Evolutionary conservation across 371 early-diverging fungal species (phyloP), one percentile per base, ranked within the genome.

Genomic region (Circinella minor): DNA sequence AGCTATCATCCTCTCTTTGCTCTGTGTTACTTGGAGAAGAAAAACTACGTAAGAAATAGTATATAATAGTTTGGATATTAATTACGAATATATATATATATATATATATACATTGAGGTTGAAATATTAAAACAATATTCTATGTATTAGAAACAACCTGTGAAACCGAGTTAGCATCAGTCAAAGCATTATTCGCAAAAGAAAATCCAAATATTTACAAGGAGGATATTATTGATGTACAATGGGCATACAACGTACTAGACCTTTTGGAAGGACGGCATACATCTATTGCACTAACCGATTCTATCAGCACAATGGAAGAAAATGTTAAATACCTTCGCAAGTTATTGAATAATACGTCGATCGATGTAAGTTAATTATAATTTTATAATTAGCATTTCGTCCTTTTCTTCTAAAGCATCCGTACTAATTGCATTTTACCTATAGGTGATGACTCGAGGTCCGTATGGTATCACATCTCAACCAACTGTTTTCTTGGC

Each of bases 141-240:
- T 15, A 57, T 51, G 17, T 61, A 61, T 17, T 57, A 68, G 68
- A 51, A 68, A 62, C 68, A 34, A 68, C 61, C 4, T 79, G 74
- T 66, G 69, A 80, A 47, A 71, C 79, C 18, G 81, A 80, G 36
- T 36, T 76, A 5, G 61, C 64, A 11, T 66, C 69, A 10, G 70
- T 74, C 2, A 80, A 79, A 67, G 78, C 74, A 8, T 67, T 87
- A 4, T 87, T 87, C 72, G 84, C 71, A 61, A 81, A 81, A 63
- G 87, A 87, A 59, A 80, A 79, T 57, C 83, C 87, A 39, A 87
- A 87, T 51, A 87, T 85, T 55, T 87, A 81, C 66, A 84, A 84
- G 47, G 87, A 87, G 69, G 81, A 82, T 55, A 64, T 87, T 49
- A 73, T 87, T 39, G 87, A 87, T 66, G 55, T 79, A n/a, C 86